Percentiles rank a stretch among this genome's conserved stretches.
Evolutionary conservation across 495 filamentous ascomycete genomes (phyloP).

Genomic region (Trichoderma reesei): DNA sequence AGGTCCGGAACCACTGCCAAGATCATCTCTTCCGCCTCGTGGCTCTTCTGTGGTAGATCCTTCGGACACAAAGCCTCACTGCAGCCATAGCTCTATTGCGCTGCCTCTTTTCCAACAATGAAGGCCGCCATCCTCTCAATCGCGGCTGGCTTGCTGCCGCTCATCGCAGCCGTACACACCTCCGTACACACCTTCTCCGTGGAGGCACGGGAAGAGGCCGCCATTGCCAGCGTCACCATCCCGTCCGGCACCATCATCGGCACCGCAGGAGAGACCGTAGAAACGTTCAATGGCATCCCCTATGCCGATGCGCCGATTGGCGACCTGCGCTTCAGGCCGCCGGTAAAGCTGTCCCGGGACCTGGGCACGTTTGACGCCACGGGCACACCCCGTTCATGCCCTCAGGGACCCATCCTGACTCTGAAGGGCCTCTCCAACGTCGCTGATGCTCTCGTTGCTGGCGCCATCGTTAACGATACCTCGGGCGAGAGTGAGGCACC

Average conservation of each 20-base stretch:
- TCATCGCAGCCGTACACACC: background rate
- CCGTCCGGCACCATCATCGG: conserved; percentile 10
- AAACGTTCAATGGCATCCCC: conserved; percentile 46
- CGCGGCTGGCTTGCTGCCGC: background rate
- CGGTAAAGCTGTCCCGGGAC: conserved; percentile 34
- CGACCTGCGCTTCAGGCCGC: conserved; percentile 35
- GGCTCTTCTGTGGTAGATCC: background rate
- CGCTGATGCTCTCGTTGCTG: background rate
- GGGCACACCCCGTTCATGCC: conserved; percentile 16
- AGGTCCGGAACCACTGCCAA: too few relatives aligned
- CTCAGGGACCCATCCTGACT: conserved; percentile 34
- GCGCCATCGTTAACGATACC: conserved; percentile 19
- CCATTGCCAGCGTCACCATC: background rate
- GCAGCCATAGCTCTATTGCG: background rate
- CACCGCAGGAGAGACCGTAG: conserved; percentile 40
- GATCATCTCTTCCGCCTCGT: too few relatives aligned
- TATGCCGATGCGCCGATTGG: conserved; percentile 42
- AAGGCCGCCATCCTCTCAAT: background rate
- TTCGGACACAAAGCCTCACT: background rate
- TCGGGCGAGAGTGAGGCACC: background rate
- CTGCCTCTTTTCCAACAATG: background rate
- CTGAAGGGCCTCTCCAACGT: conserved; percentile 34
- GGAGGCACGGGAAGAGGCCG: background rate
- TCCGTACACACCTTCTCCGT: background rate
- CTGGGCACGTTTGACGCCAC: background rate